Percentiles rank a stretch among this genome's conserved stretches.
Conservation (phyloP, 345 rosid species). For the Mallotus nudiflorus region DNA sequence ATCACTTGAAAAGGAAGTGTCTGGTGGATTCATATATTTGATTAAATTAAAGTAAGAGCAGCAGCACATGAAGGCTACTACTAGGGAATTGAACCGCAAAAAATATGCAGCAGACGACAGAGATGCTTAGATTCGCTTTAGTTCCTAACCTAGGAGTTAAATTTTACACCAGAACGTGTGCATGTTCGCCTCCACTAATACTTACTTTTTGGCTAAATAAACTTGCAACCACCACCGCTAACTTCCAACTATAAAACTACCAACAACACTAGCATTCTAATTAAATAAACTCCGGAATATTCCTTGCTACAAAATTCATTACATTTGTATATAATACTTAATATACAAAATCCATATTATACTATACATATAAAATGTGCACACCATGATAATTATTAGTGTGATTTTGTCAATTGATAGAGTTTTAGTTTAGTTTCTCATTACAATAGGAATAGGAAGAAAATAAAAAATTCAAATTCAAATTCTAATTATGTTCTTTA, state of each 20-base stretch:
- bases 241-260: conserved; percentile 38
- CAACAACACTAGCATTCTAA: conserved; percentile 21
- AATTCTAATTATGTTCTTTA: too few relatives aligned
- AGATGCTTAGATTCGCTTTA: conserved; percentile 23
- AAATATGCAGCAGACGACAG: not conserved
- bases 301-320: too few relatives aligned
- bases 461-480: too few relatives aligned
- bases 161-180: conserved; percentile 22
- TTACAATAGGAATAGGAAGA: too few relatives aligned
- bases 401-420: too few relatives aligned
- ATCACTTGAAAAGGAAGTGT: not conserved
- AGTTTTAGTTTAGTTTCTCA: too few relatives aligned
- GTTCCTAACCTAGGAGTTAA: not conserved
- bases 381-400: conserved; percentile 15
- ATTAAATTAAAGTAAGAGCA: not conserved
- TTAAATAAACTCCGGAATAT: conserved; percentile 19
- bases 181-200: conserved; percentile 50
- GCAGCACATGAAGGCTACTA: conserved; percentile 31
- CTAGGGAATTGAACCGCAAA: conserved; percentile 12
- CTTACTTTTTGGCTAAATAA: not conserved
- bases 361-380: conserved; percentile 1
- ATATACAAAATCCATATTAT: not conserved
- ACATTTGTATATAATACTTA: too few relatives aligned
- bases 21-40: conserved; percentile 10
- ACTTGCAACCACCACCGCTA: conserved; percentile 29